Percentiles rank a stretch among this genome's conserved stretches.
phyloP scores from a whole-genome alignment of 768 basidiomycete species.

The Agaricus subrufescens region DNA sequence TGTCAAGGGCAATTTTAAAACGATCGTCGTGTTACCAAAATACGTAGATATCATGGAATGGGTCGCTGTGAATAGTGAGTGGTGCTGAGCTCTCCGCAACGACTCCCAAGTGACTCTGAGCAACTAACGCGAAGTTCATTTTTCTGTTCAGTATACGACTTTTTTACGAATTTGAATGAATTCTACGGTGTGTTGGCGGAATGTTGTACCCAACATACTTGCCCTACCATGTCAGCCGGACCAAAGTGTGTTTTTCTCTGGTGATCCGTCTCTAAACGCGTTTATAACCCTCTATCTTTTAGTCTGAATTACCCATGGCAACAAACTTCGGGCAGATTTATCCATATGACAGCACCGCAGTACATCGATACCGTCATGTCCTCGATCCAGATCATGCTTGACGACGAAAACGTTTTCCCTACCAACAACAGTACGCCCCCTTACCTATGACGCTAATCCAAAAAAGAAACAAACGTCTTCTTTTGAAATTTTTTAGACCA shows the following conservation, averaged over 20 bases:
- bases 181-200: slow-evolving; percentile 95
- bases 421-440: slow-evolving; percentile 81
- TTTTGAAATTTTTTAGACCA: slow-evolving; percentile 46
- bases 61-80: slow-evolving; percentile 92
- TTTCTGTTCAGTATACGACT: slow-evolving; percentile 75
- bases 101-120: background rate
- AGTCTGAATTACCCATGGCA: slow-evolving; percentile 97
- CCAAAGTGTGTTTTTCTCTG: slow-evolving; percentile 51
- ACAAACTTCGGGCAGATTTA: slow-evolving; percentile 84
- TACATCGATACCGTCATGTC: slow-evolving; percentile 99
- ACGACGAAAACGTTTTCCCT: slow-evolving; percentile 90
- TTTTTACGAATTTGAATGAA: slow-evolving; percentile 95
- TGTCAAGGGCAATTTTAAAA: slow-evolving; percentile 98
- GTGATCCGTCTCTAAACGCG: background rate
- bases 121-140: too few relatives aligned
- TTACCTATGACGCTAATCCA: background rate
- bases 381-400: slow-evolving; percentile 93
- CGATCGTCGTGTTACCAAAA: slow-evolving; percentile 93
- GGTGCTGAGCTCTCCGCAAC: background rate
- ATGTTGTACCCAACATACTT: slow-evolving; percentile 84
- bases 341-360: slow-evolving; percentile 89
- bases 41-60: slow-evolving; percentile 96
- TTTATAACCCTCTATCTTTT: slow-evolving; percentile 9
- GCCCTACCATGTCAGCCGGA: slow-evolving; percentile 91
- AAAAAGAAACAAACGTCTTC: background rate